A percentile compares a stretch with the other conserved stretches of the same genome.
phyloP scores from a whole-genome alignment of 2,329 filamentous ascomycete species.

The Sporothrix pseudoabietina region DNA sequence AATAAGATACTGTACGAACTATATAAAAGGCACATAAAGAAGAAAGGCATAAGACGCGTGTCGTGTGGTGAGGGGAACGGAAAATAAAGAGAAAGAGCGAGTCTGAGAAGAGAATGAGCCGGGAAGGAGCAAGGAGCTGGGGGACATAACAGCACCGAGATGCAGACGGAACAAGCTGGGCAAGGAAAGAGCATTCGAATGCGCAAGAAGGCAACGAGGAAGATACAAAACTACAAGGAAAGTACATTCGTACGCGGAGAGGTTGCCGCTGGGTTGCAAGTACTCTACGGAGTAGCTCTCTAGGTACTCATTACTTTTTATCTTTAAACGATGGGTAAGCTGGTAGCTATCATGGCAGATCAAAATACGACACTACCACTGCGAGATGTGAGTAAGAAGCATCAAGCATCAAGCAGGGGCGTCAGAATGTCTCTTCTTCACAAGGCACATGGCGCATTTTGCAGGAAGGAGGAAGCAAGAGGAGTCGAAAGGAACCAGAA shows the following conservation, averaged over 20 bases:
- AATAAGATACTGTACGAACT: not conserved
- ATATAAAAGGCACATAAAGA: not conserved
- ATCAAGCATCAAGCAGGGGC: not conserved
- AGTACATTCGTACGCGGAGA: not conserved
- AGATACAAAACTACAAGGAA: not conserved
- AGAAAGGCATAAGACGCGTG: no score
- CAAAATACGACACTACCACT: not conserved
- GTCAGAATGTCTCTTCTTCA: not conserved
- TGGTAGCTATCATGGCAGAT: not conserved
- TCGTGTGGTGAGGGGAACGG: not conserved
- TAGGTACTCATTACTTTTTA: not conserved
- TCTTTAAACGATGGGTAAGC: not conserved
- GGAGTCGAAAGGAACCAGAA: constrained; percentile 9
- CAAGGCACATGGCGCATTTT: not conserved
- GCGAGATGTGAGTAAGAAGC: constrained; percentile 14
- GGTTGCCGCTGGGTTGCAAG: not conserved
- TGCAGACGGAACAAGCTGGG: not conserved
- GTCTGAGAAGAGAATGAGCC: constrained; percentile 24
- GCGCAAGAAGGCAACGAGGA: not conserved
- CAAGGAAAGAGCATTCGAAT: constrained; percentile 1
- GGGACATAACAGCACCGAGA: not conserved
- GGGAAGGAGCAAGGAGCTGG: constrained; percentile 18
- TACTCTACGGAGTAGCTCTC: not conserved
- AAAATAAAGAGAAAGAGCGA: constrained; percentile 20
- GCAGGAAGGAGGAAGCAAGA: constrained; percentile 13